Percentiles rank a stretch among this genome's conserved stretches.
These are phyloP conservation scores for Polychytrium aggregatum DNA, from an alignment of 192 early-diverging fungal species.

Conservation along the genomic window DNA sequence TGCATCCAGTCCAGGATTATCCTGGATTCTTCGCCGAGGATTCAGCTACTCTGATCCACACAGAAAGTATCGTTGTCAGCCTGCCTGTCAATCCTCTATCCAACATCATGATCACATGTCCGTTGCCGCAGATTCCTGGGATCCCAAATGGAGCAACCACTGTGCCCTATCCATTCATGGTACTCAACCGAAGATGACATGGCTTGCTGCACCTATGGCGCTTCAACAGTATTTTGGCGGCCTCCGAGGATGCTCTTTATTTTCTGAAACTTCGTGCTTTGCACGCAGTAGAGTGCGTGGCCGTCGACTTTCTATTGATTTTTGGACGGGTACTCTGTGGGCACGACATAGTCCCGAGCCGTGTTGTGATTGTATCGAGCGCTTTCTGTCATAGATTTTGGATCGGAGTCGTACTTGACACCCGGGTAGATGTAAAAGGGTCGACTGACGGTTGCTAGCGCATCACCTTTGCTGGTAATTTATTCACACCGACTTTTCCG, in stretches of 20 bases:
- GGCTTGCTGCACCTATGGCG: too few species aligned
- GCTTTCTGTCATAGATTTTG: too few species aligned
- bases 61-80: slow-evolving; percentile 34
- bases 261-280: too few species aligned
- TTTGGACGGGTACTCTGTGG: background rate
- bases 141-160: slow-evolving; percentile 40
- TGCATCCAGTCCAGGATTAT: slow-evolving; percentile 33
- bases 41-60: slow-evolving; percentile 31
- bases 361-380: too few species aligned
- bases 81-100: slow-evolving; percentile 44
- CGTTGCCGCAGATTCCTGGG: slow-evolving; percentile 41
- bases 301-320: slow-evolving; percentile 1
- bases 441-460: too few species aligned
- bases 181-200: too few species aligned
- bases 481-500: too few species aligned
- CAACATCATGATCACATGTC: slow-evolving; percentile 35
- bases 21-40: slow-evolving; percentile 39
- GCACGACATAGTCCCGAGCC: background rate
- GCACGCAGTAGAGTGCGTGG: too few species aligned
- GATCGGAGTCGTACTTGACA: too few species aligned
- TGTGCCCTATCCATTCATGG: slow-evolving; percentile 45
- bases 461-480: too few species aligned
- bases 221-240: slow-evolving; percentile 4
- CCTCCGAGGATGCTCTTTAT: too few species aligned
- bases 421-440: too few species aligned